Percentiles rank a stretch among this genome's conserved stretches.
These are phyloP conservation scores for Cicer arietinum DNA, from an alignment of 306 rosid genomes.

Conservation along the genomic window DNA sequence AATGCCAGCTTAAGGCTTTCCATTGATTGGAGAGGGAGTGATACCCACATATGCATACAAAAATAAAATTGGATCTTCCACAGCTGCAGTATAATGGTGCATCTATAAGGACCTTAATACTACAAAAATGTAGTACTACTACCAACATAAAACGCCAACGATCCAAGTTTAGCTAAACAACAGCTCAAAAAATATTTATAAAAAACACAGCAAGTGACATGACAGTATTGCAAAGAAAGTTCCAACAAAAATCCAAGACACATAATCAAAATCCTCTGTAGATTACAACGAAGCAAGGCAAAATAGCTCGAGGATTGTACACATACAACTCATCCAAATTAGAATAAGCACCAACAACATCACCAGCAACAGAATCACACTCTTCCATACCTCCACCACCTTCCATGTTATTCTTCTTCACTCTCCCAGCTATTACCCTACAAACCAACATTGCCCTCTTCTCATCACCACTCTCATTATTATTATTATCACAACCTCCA, in stretches of 20 bases:
- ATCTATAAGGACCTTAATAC: too few relatives aligned
- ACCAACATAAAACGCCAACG: constrained; percentile 15
- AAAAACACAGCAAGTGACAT: constrained; percentile 3
- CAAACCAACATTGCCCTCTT: constrained; percentile 95
- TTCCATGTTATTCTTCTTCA: constrained; percentile 73
- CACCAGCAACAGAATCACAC: constrained; percentile 79
- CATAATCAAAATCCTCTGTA: constrained; percentile 67
- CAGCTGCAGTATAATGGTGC: too few relatives aligned
- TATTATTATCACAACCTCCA: neutral
- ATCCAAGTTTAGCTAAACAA: constrained; percentile 26
- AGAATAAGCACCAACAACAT: constrained; percentile 71
- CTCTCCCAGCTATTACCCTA: constrained; percentile 95
- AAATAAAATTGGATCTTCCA: constrained; percentile 9
- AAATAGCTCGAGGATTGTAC: constrained; percentile 75
- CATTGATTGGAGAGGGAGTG: constrained; percentile 37
- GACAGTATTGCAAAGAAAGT: constrained; percentile 4
- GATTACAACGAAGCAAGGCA: constrained; percentile 98
- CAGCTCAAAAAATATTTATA: neutral
- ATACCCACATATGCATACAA: constrained; percentile 33
- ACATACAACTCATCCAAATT: constrained; percentile 92
- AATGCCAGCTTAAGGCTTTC: constrained; percentile 37
- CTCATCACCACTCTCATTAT: constrained; percentile 39
- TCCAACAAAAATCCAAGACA: constrained; percentile 22
- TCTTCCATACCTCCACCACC: constrained; percentile 63
- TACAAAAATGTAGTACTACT: constrained; percentile 34